Base-by-base conservation (phyloP, 331 rosid genomes). In the Quercus tomentella region DNA sequence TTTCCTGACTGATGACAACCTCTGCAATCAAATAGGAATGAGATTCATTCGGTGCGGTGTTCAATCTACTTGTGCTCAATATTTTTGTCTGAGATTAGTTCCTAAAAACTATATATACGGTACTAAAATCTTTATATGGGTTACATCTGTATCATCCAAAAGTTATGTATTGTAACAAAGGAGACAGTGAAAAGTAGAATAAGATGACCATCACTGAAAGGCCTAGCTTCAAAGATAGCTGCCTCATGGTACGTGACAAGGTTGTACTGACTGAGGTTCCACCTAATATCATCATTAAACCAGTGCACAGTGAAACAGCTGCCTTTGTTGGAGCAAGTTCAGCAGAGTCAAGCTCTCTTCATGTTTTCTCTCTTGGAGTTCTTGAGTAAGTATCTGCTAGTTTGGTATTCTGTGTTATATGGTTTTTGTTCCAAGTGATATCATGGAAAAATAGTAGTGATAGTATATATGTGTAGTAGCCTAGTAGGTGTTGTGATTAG, bases 311-410 rank as follows among this genome's bases (percentile, higher is more conserved):
- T 25, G 2, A 28, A 28, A 63, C 41, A 0, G 82, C 92, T 1
- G 88, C 86, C 83, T 91, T 91, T 82, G 35, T 89, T 77, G 92
- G 94, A 26, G 91, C 92, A 4, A 74, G 85, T 82, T 88, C 88
- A 35, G 7, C 72, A 4, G 10, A 52, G 28, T 69, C 84, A 5
- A 81, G 84, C 67, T 84, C 89, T n/a, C 92, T 87, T 69, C 92
- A 86, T 71, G 88, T 85, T 51, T 92, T 89, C 84, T 60, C 81
- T 43, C 82, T 91, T 23, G 96, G 97, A 28, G 45, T 69, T 82
- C 90, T 92, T 49, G 51, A 74, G 96, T 92, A 68, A 28, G 90
- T 60, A 49, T 56, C 75, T 77, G 25, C 65, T 58, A 3, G 28
- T 22, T n/a, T 58, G 23, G 26, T 58, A 63, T 55, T 33, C 72